Evolutionary conservation across 2,329 filamentous ascomycete species (phyloP), one percentile per base, ranked within the genome.

Genomic region (Exophiala spinifera): DNA sequence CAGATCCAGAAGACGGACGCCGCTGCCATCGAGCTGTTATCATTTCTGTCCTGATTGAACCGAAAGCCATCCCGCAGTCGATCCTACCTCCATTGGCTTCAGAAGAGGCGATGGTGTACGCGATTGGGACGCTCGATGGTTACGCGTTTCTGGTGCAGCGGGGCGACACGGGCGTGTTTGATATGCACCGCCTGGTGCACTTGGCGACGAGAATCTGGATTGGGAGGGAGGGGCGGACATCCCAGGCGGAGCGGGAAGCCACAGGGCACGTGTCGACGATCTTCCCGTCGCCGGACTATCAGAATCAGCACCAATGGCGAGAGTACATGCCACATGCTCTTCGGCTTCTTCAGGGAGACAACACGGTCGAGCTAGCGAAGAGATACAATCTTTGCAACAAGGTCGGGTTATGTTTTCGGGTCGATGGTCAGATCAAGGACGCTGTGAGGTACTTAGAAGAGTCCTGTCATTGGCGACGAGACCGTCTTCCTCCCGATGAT

Each of bases 161-260:
- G 15, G 19, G 4, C 2, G 20, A 19, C 3, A 14, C 33, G 3
- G 28, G 25, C 13, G 25, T 49, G 6, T 51, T 55, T 42, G 64
- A 69, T 34, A 53, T 71, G n/a, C 67, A 72, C 60, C 57, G 63
- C n/a, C 64, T 73, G 4, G 70, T 73, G 7, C 66, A 69, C 46
- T 49, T 72, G 11, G 66, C 69, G 7, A 69, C 62, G 23, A 57
- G 65, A 23, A 65, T 60, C 34, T 73, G 70, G 70, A 47, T 73
- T 2, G 57, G 47, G 51, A 49, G 59, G 33, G 36, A 68, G 10
- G 44, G 52, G 2, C 15, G 49, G 20, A 60, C 64, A 42, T 8
- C 7, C n/a, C 2, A 36, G 7, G 67, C 59, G 57, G 61, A 46
- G 15, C 34, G 52, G 31, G 62, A 43, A 44, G 50, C 59, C 15